Conservation (phyloP, 352 stramenopile species). For the Phytophthora podocarpi region DNA sequence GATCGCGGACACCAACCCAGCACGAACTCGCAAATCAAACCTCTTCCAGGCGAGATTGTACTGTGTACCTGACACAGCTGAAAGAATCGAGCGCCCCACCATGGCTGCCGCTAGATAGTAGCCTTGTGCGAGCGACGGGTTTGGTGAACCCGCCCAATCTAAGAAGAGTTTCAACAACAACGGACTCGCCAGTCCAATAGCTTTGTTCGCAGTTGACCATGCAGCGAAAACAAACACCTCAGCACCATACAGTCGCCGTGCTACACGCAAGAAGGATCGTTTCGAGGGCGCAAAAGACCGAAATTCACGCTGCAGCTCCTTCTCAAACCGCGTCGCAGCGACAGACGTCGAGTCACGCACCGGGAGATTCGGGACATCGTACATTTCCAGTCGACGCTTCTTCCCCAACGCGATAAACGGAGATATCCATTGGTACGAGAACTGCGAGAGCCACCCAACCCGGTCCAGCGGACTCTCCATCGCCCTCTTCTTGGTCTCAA, state of each 20-base stretch:
- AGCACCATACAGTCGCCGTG: constrained; percentile 53
- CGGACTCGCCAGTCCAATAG: constrained; percentile 65
- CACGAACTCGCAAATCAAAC: constrained; percentile 75
- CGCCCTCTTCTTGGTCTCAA: neutral
- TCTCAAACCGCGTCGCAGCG: constrained; percentile 50
- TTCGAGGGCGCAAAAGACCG: constrained; percentile 32
- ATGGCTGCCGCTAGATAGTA: constrained; percentile 69
- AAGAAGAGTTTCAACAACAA: constrained; percentile 85
- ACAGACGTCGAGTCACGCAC: constrained; percentile 48
- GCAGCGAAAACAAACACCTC: constrained; percentile 62
- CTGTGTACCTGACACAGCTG: constrained; percentile 74
- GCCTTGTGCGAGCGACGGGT: constrained; percentile 44
- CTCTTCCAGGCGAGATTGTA: constrained; percentile 80
- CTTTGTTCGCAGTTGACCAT: constrained; percentile 81
- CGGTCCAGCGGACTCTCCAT: constrained; percentile 55
- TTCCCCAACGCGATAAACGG: constrained; percentile 63
- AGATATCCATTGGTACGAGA: constrained; percentile 76
- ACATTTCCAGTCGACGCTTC: constrained; percentile 57
- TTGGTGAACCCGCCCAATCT: constrained; percentile 61
- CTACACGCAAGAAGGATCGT: constrained; percentile 56
- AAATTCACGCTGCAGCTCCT: constrained; percentile 46
- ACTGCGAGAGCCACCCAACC: constrained; percentile 54
- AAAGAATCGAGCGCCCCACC: constrained; percentile 54
- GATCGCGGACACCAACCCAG: constrained; percentile 71
- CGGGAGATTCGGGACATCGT: constrained; percentile 65